Percentiles rank a stretch among this genome's conserved stretches.
These are phyloP conservation scores for Heteromeles arbutifolia DNA, from an alignment of 306 rosid genomes.

Conservation along the genomic window DNA sequence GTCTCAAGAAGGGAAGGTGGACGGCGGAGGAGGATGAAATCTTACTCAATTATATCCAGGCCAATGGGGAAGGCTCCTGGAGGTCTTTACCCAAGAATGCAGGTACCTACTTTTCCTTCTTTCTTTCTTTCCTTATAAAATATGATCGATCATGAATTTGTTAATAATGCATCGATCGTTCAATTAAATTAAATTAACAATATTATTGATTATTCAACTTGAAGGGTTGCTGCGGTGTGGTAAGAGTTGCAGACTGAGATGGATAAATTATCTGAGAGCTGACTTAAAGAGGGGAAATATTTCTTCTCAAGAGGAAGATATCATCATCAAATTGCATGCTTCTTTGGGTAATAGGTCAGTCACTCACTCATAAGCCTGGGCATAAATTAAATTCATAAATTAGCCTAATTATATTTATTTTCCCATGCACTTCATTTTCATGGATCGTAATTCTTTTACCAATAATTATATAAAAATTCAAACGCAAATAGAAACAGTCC, in stretches of 20 bases:
- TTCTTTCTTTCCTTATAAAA: too few species aligned
- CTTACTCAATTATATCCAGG: constrained; percentile 43
- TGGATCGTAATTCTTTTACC: not conserved
- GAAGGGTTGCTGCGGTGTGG: constrained; percentile 74
- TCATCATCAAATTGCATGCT: constrained; percentile 53
- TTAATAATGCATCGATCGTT: not conserved
- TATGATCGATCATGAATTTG: not conserved
- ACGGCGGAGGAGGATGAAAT: constrained; percentile 67
- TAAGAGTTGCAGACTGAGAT: constrained; percentile 79
- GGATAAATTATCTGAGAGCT: constrained; percentile 70
- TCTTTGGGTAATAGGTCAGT: constrained; percentile 64
- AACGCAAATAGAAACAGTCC: not conserved
- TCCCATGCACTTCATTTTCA: too few species aligned
- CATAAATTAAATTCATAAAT: not conserved
- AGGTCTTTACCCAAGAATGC: constrained; percentile 80
- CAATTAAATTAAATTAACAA: not conserved
- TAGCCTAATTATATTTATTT: not conserved
- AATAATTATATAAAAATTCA: too few species aligned
- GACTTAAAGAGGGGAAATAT: constrained; percentile 68
- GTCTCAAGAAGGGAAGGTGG: constrained; percentile 82
- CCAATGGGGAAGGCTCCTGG: constrained; percentile 90
- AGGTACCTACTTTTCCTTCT: constrained; percentile 28
- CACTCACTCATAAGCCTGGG: not conserved
- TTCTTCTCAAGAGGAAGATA: constrained; percentile 53
- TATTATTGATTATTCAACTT: not conserved